These are phyloP conservation scores for Hanseniaspora thailandica DNA, from an alignment of 805 yeast species.

Conservation along the genomic window DNA sequence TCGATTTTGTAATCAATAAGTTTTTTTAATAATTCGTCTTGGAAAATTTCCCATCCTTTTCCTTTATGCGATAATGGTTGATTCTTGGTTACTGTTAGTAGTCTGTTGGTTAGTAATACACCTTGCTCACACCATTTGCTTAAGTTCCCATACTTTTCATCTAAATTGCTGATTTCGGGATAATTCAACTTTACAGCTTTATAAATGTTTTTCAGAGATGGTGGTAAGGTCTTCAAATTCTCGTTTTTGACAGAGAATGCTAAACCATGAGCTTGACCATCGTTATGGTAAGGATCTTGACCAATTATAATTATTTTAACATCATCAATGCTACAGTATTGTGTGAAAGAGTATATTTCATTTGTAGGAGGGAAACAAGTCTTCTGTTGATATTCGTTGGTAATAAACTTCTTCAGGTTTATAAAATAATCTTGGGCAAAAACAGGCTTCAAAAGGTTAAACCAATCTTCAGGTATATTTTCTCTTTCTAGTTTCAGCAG, in stretches of 20 bases:
- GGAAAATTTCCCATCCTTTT: slow-evolving; percentile 86
- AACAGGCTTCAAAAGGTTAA: slow-evolving; percentile 53
- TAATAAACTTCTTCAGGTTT: slow-evolving; percentile 52
- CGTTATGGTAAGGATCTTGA: slow-evolving; percentile 92
- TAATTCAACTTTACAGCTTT: slow-evolving; percentile 64
- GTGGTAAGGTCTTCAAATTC: slow-evolving; percentile 63
- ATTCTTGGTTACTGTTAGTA: slow-evolving; percentile 85
- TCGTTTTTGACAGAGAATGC: slow-evolving; percentile 88
- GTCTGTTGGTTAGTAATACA: slow-evolving; percentile 74
- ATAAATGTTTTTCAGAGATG: slow-evolving; percentile 70
- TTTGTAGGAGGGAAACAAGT: slow-evolving; percentile 65
- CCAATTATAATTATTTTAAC: slow-evolving; percentile 78
- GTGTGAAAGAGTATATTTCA: slow-evolving; percentile 84
- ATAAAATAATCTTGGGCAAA: slow-evolving; percentile 78
- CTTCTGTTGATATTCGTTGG: slow-evolving; percentile 33
- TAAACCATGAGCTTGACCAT: slow-evolving; percentile 88
- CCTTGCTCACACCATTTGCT: slow-evolving; percentile 82
- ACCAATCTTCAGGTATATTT: slow-evolving; percentile 70
- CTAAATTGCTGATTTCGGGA: slow-evolving; percentile 47
- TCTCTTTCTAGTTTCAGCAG: slow-evolving; percentile 50
- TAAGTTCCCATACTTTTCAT: slow-evolving; percentile 44
- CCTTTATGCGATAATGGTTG: slow-evolving; percentile 85
- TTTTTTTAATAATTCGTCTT: slow-evolving; percentile 52
- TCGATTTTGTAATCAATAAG: slow-evolving; percentile 39
- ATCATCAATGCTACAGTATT: slow-evolving; percentile 61